Evolutionary conservation across 805 yeast genomes (phyloP).

Genomic region (Kuraishia capsulata): DNA sequence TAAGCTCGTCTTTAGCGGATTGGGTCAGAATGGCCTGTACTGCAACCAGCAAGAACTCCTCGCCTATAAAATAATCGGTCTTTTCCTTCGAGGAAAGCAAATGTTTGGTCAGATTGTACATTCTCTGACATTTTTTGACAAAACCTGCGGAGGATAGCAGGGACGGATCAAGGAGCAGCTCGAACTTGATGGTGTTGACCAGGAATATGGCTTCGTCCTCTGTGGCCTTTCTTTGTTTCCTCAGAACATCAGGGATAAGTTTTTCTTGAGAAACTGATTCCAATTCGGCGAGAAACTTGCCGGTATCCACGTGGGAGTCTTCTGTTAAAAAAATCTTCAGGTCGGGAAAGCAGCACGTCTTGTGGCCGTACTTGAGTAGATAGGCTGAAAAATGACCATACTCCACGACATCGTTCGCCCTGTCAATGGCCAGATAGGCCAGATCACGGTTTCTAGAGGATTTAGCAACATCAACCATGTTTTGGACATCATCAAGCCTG

Average conservation of each 20-base stretch:
- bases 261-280: slow-evolving; percentile 1
- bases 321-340: slow-evolving; percentile 24
- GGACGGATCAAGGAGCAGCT: slow-evolving; percentile 10
- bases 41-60: slow-evolving; percentile 54
- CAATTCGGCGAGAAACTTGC: slow-evolving; percentile 5
- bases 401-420: slow-evolving; percentile 4
- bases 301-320: not conserved
- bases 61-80: slow-evolving; percentile 66
- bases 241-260: slow-evolving; percentile 6
- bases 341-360: slow-evolving; percentile 61
- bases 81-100: slow-evolving; percentile 30
- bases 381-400: slow-evolving; percentile 27
- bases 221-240: slow-evolving; percentile 7
- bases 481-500: slow-evolving; percentile 21
- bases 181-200: slow-evolving; percentile 35
- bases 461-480: slow-evolving; percentile 20
- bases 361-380: slow-evolving; percentile 36
- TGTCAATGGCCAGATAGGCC: slow-evolving; percentile 37
- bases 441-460: slow-evolving; percentile 48
- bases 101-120: slow-evolving; percentile 29
- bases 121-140: slow-evolving; percentile 22
- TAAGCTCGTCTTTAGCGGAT: not conserved
- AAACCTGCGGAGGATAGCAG: slow-evolving; percentile 8
- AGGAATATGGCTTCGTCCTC: slow-evolving; percentile 13
- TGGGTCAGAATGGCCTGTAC: slow-evolving; percentile 26